phyloP scores from a whole-genome alignment of 352 stramenopile species.

The Globisporangium paddicum region DNA sequence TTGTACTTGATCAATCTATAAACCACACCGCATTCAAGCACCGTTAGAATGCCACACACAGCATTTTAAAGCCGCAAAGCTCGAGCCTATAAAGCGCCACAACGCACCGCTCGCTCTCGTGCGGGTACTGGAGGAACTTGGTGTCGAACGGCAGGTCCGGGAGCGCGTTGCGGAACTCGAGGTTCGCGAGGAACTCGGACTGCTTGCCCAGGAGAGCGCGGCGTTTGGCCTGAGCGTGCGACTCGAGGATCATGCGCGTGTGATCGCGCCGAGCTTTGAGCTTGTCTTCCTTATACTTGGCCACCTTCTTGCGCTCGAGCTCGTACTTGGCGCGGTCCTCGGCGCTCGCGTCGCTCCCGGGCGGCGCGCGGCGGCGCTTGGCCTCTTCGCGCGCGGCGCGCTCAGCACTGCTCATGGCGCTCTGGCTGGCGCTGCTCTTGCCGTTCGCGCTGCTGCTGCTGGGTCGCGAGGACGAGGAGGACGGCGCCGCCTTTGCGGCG shows the following conservation, averaged over 20 bases:
- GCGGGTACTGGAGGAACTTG: slow-evolving; percentile 83
- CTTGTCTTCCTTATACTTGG: slow-evolving; percentile 89
- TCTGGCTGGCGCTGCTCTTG: slow-evolving; percentile 19
- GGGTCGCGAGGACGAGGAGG: slow-evolving; percentile 10
- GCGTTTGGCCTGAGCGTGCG: slow-evolving; percentile 78
- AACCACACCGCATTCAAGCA: too few species aligned
- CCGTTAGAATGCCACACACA: too few species aligned
- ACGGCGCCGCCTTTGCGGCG: slow-evolving; percentile 5
- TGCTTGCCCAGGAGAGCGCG: slow-evolving; percentile 76
- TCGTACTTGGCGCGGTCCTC: slow-evolving; percentile 79
- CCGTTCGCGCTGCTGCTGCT: slow-evolving; percentile 6
- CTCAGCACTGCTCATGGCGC: slow-evolving; percentile 4
- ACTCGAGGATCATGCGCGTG: slow-evolving; percentile 86
- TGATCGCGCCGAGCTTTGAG: slow-evolving; percentile 81
- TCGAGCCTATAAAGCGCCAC: too few species aligned
- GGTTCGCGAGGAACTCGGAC: slow-evolving; percentile 74
- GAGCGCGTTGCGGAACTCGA: slow-evolving; percentile 82
- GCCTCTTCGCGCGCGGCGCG: slow-evolving; percentile 27
- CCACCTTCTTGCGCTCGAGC: slow-evolving; percentile 82
- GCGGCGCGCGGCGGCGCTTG: slow-evolving; percentile 36
- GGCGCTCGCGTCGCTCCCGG: slow-evolving; percentile 44
- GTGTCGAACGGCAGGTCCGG: slow-evolving; percentile 83
- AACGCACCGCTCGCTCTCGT: slow-evolving; percentile 64
- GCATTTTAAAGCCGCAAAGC: background rate
- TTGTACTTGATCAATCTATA: slow-evolving; percentile 84